Percentiles rank a stretch among this genome's conserved stretches.
Evolutionary conservation across 805 yeast genomes (phyloP).

Genomic region (Ogataea naganishii): DNA sequence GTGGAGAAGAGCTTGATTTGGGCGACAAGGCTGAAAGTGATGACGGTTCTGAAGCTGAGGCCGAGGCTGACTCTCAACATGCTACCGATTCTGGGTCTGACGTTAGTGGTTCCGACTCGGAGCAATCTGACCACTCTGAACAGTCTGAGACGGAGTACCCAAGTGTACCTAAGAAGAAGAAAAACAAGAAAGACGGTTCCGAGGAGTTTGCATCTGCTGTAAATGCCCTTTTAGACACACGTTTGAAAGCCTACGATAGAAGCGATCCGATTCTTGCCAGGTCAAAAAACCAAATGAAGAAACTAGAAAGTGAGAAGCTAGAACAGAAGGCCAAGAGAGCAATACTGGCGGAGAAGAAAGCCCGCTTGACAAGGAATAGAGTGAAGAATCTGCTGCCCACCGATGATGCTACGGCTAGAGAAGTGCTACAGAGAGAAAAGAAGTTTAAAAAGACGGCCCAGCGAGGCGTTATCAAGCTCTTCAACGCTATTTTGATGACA

Average conservation of each 20-base stretch:
- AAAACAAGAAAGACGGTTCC: slow-evolving; percentile 54
- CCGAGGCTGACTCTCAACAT: slow-evolving; percentile 4
- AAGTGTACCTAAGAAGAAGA: slow-evolving; percentile 38
- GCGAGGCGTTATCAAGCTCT: slow-evolving; percentile 76
- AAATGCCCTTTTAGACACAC: slow-evolving; percentile 74
- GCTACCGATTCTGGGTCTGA: slow-evolving; percentile 11
- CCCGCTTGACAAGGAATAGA: slow-evolving; percentile 56
- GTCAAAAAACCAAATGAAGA: slow-evolving; percentile 57
- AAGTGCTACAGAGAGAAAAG: slow-evolving; percentile 57
- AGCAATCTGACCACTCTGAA: slow-evolving; percentile 6
- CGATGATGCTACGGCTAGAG: slow-evolving; percentile 49
- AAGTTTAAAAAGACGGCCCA: slow-evolving; percentile 74
- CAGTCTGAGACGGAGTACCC: slow-evolving; percentile 25
- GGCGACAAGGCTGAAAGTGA: slow-evolving; percentile 12
- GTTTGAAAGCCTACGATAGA: slow-evolving; percentile 81
- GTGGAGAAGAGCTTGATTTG: slow-evolving; percentile 12
- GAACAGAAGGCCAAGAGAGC: slow-evolving; percentile 77
- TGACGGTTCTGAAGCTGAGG: slow-evolving; percentile 10
- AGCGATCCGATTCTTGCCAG: slow-evolving; percentile 87
- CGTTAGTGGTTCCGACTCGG: slow-evolving; percentile 5
- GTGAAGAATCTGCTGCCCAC: slow-evolving; percentile 59
- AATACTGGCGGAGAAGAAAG: slow-evolving; percentile 63
- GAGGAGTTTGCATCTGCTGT: slow-evolving; percentile 76
- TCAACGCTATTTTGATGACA: slow-evolving; percentile 75
- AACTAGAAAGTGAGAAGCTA: slow-evolving; percentile 70